Conservation (phyloP, 768 basidiomycete genomes). For the Collybia nuda region DNA sequence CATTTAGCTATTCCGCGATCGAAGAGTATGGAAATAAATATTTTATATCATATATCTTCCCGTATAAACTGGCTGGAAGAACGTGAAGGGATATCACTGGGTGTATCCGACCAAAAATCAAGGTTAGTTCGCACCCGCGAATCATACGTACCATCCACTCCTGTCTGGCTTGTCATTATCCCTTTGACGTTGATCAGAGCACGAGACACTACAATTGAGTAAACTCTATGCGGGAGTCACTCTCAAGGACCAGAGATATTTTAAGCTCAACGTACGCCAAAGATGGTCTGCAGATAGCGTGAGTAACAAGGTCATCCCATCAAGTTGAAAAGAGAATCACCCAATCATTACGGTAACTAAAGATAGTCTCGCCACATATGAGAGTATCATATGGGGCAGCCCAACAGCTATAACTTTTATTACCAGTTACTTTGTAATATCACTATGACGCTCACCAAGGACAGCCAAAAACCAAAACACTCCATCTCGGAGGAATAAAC, state of each 20-base stretch:
- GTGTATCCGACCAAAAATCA: no score
- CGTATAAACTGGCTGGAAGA: no score
- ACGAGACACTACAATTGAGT: not conserved
- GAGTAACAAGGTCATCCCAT: not conserved
- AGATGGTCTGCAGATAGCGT: not conserved
- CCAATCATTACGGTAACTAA: not conserved
- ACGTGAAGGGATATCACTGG: no score
- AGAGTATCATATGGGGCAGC: not conserved
- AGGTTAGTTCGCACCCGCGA: no score
- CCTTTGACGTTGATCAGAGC: not conserved
- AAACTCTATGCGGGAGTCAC: not conserved
- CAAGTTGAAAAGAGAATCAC: not conserved
- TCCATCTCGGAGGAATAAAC: not conserved
- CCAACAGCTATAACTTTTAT: not conserved
- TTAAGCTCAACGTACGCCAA: not conserved
- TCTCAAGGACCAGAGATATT: not conserved
- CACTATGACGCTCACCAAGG: not conserved
- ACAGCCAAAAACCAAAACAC: constrained; percentile 1
- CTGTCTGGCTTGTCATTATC: not conserved
- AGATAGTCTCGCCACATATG: not conserved
- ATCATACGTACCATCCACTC: no score
- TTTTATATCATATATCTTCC: no score
- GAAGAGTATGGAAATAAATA: no score
- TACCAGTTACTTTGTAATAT: not conserved
- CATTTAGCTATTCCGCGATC: no score